Evolutionary conservation across 73 alveolate species (phyloP), one percentile per base, ranked within the genome.

Genomic region (Paramecium tetraurelia): DNA sequence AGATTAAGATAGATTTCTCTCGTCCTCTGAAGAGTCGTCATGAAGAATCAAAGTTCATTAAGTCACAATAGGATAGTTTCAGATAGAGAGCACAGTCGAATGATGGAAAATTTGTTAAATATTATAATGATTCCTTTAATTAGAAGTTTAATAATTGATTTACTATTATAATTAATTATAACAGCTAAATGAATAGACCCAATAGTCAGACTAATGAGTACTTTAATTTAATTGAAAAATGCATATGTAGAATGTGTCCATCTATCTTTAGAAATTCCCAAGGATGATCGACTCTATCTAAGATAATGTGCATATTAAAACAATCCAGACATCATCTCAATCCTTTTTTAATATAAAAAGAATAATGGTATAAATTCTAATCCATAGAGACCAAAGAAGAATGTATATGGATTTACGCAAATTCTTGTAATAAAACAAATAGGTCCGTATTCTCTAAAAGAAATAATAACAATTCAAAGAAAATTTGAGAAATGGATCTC

Each of bases 261-360:
- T 33, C 63, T 38, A 29, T 10, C 48, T 12, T 31, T 5, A 80
- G 90, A 80, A 44, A 80, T 80, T 8, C 46, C 57, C 8, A 80
- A 80, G 20, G 90, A 80, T 80, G 90, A 80, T 41, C 48, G 90
- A 43, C 57, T 80, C 22, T 48, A 24, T 24, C 57, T 80, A 2
- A 41, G 90, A 80, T 33, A 29, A 35, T 75, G 41, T 31, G 72
- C 57, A 18, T 16, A 80, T 14, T 59, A 43, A 24, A 40, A 80
- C 29, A 80, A 80, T 46, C 18, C 76, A 40, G 90, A 80, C 8
- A 24, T 80, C 7, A 41, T 80, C 6, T 20, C 90, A 80, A 43
- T 80, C n/a, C 10, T 80, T 7, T 38, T 58, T 22, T 21, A 58
- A 44, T 80, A 46, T 40, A 80, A 80, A 35, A 80, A 44, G 75